Percentiles rank a stretch among this genome's conserved stretches.
Conservation (phyloP, 305 asterid species). For the Stenogyne calaminthoides region DNA sequence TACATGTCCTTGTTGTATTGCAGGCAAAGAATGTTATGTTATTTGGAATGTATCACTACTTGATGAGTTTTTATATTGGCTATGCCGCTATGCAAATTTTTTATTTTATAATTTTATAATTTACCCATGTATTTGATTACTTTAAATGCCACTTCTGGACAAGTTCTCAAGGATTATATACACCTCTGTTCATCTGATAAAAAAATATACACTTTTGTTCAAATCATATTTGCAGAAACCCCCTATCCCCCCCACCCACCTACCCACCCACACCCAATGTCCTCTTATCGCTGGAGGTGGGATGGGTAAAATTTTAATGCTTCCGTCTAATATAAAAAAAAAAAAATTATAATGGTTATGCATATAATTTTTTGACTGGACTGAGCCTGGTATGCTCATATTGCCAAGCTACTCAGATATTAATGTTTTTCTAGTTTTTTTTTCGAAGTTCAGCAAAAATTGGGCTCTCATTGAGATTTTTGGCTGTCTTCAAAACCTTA, state of each 20-base stretch:
- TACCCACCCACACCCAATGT: no score
- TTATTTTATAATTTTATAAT: neutral
- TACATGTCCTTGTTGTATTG: slow-evolving; percentile 51
- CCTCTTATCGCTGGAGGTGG: neutral
- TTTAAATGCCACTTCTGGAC: slow-evolving; percentile 9
- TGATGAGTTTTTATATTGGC: neutral
- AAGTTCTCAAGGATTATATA: slow-evolving; percentile 18
- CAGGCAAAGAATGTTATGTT: slow-evolving; percentile 36
- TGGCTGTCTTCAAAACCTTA: slow-evolving; percentile 12
- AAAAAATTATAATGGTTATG: neutral
- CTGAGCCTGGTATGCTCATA: slow-evolving; percentile 6
- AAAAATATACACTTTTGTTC: neutral
- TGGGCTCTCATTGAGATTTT: slow-evolving; percentile 3
- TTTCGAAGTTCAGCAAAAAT: slow-evolving; percentile 9
- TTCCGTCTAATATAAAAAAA: neutral
- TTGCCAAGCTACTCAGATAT: neutral
- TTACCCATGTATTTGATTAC: neutral
- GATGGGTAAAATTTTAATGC: neutral
- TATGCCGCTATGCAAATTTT: neutral
- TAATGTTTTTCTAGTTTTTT: neutral
- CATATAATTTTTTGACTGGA: neutral
- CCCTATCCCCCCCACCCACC: no score
- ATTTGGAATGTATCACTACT: slow-evolving; percentile 25
- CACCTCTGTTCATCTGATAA: no score
- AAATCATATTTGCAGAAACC: neutral